phyloP scores from a whole-genome alignment of 306 rosid genomes.

The Canavalia gladiata region DNA sequence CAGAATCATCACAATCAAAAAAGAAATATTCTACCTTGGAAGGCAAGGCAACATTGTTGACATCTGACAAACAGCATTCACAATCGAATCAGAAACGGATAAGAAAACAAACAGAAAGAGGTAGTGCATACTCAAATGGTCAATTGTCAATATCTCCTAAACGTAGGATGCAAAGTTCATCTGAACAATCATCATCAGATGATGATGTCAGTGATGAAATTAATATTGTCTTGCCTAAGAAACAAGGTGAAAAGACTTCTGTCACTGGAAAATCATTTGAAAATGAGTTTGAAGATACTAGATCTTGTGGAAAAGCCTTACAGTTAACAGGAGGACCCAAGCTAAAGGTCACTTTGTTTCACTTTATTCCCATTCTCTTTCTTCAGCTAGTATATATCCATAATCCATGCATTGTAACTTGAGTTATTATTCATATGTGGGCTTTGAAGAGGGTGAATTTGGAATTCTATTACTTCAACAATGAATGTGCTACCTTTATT shows the following conservation, averaged over 20 bases:
- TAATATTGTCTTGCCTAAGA: slow-evolving; percentile 42
- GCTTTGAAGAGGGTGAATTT: not conserved
- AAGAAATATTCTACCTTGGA: slow-evolving; percentile 52
- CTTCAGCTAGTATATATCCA: slow-evolving; percentile 15
- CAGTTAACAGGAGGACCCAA: slow-evolving; percentile 42
- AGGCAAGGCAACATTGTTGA: slow-evolving; percentile 51
- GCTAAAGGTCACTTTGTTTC: slow-evolving; percentile 57
- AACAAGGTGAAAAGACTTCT: slow-evolving; percentile 47
- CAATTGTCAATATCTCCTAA: slow-evolving; percentile 39
- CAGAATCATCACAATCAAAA: slow-evolving; percentile 54
- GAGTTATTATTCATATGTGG: not conserved
- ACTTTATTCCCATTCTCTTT: not conserved
- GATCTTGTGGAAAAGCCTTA: slow-evolving; percentile 52
- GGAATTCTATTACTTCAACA: not conserved
- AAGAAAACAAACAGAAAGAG: slow-evolving; percentile 52
- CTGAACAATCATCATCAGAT: slow-evolving; percentile 54
- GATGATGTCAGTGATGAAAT: slow-evolving; percentile 57
- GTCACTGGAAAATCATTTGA: slow-evolving; percentile 46
- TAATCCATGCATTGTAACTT: slow-evolving; percentile 32
- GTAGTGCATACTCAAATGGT: slow-evolving; percentile 43
- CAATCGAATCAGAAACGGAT: slow-evolving; percentile 47
- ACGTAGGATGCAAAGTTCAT: slow-evolving; percentile 43
- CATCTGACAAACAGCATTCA: slow-evolving; percentile 47
- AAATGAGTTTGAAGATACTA: slow-evolving; percentile 50
- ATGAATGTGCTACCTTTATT: slow-evolving; percentile 22